Base-by-base conservation (phyloP, 768 basidiomycete genomes). In the Mycena alexandri region DNA sequence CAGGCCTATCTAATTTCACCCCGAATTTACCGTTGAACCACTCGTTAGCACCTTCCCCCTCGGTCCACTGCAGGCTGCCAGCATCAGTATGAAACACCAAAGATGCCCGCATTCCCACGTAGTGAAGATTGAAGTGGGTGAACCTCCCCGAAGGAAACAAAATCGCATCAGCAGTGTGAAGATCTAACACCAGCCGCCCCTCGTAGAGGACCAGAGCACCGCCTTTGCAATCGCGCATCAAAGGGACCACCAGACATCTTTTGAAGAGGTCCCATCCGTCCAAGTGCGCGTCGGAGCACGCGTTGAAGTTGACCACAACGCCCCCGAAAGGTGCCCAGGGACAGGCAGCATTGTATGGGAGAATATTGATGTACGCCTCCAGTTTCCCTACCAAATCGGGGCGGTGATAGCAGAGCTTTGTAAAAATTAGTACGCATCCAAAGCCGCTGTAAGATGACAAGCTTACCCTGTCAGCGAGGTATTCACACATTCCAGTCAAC, bases 71-170 rank as follows among this genome's bases (percentile, higher is more conserved):
- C n/a, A 34, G 44, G 29, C 43, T 46, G 2, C 25, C 7, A 4
- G 2, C 22, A n/a, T 59, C 57, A 1, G 57, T 47, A 14, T 59
- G 57, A 24, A 59, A 59, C 1, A 59, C 57, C 9, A 59, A 17
- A 13, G 57, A 59, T 0, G 33, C 57, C 16, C 57, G 25, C 1
- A 47, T 13, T 2, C 57, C 57, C 6, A 14, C 25, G 11, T 59
- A 59, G 25, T 59, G 57, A 0, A 59, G 17, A 36, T 59, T 59
- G 16, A 59, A 59, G 36, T 59, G 57, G 46, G 46, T 59, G n/a
- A 47, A 59, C 17, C 47, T n/a, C 6, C 57, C 57, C 2, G 57
- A 59, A 1, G 57, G 46, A 22, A 59, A 59, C 29, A 59, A 33
- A 10, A 59, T 25, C 3, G 12, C 34, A 17, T 59, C 22, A 2